Evolutionary conservation across 208 protist genomes (phyloP), one percentile per base, ranked within the genome.

Genomic region (Leishmania arabica): DNA sequence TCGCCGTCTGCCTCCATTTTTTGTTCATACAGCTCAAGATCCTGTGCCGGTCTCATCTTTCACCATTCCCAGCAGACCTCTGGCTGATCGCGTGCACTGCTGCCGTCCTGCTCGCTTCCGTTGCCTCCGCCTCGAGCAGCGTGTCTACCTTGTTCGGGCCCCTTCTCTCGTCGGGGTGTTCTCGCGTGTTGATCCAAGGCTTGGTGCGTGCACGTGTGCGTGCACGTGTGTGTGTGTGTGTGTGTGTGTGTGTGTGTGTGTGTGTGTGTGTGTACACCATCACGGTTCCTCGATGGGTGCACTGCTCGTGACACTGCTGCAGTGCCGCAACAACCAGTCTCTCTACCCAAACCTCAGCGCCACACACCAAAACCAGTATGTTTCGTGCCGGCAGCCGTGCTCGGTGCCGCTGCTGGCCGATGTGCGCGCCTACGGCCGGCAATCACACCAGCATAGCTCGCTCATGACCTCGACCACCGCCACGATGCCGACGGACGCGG

Each of bases 221-320:
- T 5, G 21, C 34, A 0, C 34, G 34, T 0, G 34, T 0, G 34
- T 0, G 34, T 34, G 27, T 62, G 56, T 21, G 21, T 62, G 56
- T 31, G 24, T 64, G 58, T 54, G 49, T 60, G 45, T 13, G 4
- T 24, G 17, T 13, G 27, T 62, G 56, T 21, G 21, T 62, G 56
- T 31, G 24, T 64, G 58, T 54, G 49, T 60, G 45, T 13, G 4
- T 24, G 17, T 13, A 42, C 13, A 37, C 31, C 3, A 47, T 49
- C 66, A 47, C 19, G 2, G 4, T 49, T 53, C 49, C 8, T 49
- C 60, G 58, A 88, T 88, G 85, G 85, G 85, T 76, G 65, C 76
- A n/a, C 34, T 85, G 56, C 85, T 88, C 54, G 81, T 88, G 1
- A 81, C 81, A 1, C 76, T 88, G n/a, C 77, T 88, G 64, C 85